Conservation (phyloP, 768 basidiomycete species). For the Rhodotorula toruloides region DNA sequence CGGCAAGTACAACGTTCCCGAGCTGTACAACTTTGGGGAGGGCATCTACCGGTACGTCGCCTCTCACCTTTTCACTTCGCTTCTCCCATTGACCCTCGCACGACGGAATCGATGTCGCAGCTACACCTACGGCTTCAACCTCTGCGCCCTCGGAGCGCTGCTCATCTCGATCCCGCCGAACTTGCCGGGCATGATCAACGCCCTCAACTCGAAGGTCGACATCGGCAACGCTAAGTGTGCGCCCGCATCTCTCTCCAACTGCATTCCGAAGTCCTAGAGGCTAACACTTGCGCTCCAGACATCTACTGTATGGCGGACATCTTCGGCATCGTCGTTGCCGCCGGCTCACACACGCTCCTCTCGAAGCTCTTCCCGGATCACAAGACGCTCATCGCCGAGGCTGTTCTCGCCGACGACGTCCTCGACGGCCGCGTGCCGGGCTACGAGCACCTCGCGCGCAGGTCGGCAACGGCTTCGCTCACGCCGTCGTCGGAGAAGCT, state of each 20-base stretch:
- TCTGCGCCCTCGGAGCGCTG: slow-evolving; percentile 68
- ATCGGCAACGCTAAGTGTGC: slow-evolving; percentile 51
- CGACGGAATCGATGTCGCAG: slow-evolving; percentile 46
- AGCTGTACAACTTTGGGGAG: slow-evolving; percentile 67
- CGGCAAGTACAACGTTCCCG: slow-evolving; percentile 69
- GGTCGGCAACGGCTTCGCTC: background rate
- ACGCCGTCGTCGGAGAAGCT: too few species aligned
- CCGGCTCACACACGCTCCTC: background rate
- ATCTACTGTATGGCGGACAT: slow-evolving; percentile 21
- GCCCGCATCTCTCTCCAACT: background rate
- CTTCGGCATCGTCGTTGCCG: slow-evolving; percentile 14
- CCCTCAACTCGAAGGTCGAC: slow-evolving; percentile 61
- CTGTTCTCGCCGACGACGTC: slow-evolving; percentile 24
- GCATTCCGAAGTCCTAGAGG: too few species aligned
- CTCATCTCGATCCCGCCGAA: slow-evolving; percentile 64
- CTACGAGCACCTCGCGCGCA: slow-evolving; percentile 25
- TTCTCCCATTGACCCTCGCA: background rate
- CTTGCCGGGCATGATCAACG: slow-evolving; percentile 70
- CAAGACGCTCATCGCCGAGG: slow-evolving; percentile 22
- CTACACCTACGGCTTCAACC: slow-evolving; percentile 52
- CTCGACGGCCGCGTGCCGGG: slow-evolving; percentile 29
- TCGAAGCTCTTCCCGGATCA: slow-evolving; percentile 30
- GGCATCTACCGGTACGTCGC: slow-evolving; percentile 47
- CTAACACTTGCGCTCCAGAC: background rate
- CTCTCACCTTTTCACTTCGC: background rate